Base-by-base conservation (phyloP, 73 alveolate genomes). In the Paramecium biaurelia region DNA sequence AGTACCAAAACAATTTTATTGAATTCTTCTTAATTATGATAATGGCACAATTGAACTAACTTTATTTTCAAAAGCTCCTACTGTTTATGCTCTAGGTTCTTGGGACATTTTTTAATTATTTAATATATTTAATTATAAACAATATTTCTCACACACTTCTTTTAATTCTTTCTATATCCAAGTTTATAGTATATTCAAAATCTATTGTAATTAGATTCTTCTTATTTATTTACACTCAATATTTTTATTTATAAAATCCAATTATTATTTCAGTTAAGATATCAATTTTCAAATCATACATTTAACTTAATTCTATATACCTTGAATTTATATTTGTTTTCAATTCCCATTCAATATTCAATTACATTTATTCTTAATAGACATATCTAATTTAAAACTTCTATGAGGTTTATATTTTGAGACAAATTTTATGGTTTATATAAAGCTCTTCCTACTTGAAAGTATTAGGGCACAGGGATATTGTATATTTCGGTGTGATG, bases 1-100 rank as follows among this genome's bases (percentile, higher is more conserved):
- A 4, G 87, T 74, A 30, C 87, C 87, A 37, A 74, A 74, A 18
- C 87, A 74, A n/a, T 74, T 23, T 41, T 28, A 34, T 74, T 74
- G 59, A 6, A 74, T 74, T 37, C 87, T 74, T 74, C 87, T 34
- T 37, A 74, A 23, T 37, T 74, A 32, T 4, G 87, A 34, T n/a
- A 37, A 34, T 34, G 87, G 87, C 28, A 74, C 21, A 34, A 74
- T 34, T 3, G 87, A 14, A 41, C 57, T 37, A 11, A 12, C 45
- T 74, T 41, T 41, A 37, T 41, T 63, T 0, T 26, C 84, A 26
- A 63, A 30, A 11, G 49, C 84, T 63, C 84, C 84, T 2, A 63
- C 84, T 28, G 84, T 63, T 63, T 63, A 63, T 30, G 84, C 84
- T 63, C 84, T 9, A 11, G 41, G 84, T 63, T 63, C 84, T 63